phyloP scores from a whole-genome alignment of 805 yeast genomes.

The Kazachstania bromeliacearum region DNA sequence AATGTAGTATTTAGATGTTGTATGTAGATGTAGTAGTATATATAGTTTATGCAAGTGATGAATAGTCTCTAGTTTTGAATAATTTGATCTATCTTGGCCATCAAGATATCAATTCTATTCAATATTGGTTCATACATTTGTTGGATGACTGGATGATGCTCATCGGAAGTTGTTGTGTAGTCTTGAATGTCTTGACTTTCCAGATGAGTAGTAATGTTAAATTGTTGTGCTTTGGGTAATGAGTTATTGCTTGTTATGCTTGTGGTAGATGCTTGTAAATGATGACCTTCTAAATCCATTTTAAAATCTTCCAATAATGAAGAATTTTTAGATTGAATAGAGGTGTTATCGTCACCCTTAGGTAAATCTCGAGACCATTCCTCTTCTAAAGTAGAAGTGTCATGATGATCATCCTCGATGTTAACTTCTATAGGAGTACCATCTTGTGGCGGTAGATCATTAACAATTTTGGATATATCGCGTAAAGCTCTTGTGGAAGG shows the following conservation, averaged over 20 bases:
- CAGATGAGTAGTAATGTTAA: neutral
- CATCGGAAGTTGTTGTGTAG: neutral
- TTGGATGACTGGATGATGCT: conserved; percentile 39
- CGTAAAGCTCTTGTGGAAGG: conserved; percentile 36
- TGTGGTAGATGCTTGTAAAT: conserved; percentile 14
- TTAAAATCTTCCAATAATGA: conserved; percentile 3
- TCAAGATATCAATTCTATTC: conserved; percentile 34
- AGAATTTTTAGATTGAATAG: neutral
- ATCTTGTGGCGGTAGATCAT: too few species aligned
- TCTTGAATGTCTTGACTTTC: neutral
- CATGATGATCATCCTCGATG: conserved; percentile 6
- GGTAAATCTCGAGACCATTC: neutral
- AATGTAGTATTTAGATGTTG: neutral
- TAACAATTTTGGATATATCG: conserved; percentile 33
- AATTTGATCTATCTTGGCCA: conserved; percentile 20
- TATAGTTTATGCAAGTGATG: neutral
- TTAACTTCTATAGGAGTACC: neutral
- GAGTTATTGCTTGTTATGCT: conserved; percentile 18
- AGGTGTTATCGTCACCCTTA: neutral
- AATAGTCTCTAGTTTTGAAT: conserved; percentile 3
- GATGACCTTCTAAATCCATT: conserved; percentile 2
- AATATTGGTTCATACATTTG: conserved; percentile 51
- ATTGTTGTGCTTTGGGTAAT: neutral
- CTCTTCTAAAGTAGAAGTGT: conserved; percentile 8
- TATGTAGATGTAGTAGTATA: neutral